Evolutionary conservation across 2,329 filamentous ascomycete species (phyloP).

Genomic region (Sporothrix curviconia): DNA sequence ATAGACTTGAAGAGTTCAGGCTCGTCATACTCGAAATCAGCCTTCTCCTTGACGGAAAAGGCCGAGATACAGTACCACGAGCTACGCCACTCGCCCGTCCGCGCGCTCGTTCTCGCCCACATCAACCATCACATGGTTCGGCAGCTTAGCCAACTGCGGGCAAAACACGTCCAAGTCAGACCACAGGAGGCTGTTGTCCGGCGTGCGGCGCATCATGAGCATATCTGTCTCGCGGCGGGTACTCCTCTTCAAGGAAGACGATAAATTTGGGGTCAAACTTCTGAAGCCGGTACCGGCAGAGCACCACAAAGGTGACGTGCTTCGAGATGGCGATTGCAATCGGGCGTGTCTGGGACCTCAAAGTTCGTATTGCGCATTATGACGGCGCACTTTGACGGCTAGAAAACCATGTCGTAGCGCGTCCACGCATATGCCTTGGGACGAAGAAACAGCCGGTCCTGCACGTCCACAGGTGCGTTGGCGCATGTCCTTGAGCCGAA

Average conservation of each 20-base stretch:
- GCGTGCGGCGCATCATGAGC: slow-evolving; percentile 10
- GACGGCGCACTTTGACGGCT: slow-evolving; percentile 2
- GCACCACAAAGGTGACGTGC: slow-evolving; percentile 7
- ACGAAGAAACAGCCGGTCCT: slow-evolving; percentile 14
- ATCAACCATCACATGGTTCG: background rate
- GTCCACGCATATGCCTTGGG: slow-evolving; percentile 12
- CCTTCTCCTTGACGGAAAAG: background rate
- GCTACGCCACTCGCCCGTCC: background rate
- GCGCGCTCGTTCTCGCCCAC: background rate
- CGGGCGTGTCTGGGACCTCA: background rate
- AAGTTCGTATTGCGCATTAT: background rate
- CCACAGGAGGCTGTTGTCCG: slow-evolving; percentile 12
- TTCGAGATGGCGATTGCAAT: background rate
- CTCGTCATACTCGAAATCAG: background rate
- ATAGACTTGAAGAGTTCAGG: slow-evolving; percentile 2
- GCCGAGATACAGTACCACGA: slow-evolving; percentile 10
- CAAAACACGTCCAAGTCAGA: slow-evolving; percentile 5
- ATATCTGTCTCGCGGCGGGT: slow-evolving; percentile 10
- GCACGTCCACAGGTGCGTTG: slow-evolving; percentile 14
- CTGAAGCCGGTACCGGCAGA: slow-evolving; percentile 9
- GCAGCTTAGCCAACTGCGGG: background rate
- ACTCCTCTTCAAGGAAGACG: slow-evolving; percentile 6
- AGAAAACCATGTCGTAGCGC: slow-evolving; percentile 16
- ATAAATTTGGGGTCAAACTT: background rate
- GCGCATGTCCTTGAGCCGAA: slow-evolving; percentile 10